phyloP scores from a whole-genome alignment of 768 basidiomycete genomes.

The Mycena rosella region DNA sequence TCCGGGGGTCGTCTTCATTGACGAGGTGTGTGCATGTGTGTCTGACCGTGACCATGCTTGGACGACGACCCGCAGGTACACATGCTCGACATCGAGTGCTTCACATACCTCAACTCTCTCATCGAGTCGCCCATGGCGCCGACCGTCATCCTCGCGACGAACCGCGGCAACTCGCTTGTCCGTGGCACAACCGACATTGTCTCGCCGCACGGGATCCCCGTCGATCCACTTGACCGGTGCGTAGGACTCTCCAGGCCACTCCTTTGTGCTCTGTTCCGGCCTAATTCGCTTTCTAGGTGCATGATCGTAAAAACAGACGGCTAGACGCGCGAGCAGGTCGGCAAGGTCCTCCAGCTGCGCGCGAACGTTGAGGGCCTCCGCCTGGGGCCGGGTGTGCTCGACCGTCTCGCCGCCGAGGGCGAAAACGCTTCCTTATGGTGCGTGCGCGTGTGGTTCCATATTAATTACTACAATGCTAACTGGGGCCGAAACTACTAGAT shows the following conservation, averaged over 20 bases:
- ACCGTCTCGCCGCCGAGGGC: constrained; percentile 53
- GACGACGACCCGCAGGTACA: constrained; percentile 84
- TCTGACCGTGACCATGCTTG: not conserved
- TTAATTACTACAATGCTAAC: too few relatives aligned
- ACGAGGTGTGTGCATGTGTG: constrained; percentile 82
- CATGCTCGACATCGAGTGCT: constrained; percentile 99
- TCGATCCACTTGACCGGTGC: constrained; percentile 93
- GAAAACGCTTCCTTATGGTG: constrained; percentile 17
- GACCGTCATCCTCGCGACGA: constrained; percentile 96
- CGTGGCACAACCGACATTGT: constrained; percentile 94
- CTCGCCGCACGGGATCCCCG: constrained; percentile 93
- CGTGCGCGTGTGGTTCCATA: too few relatives aligned
- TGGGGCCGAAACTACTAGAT: too few relatives aligned
- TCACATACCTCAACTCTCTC: constrained; percentile 96
- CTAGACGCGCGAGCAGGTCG: constrained; percentile 59
- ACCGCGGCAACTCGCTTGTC: constrained; percentile 92
- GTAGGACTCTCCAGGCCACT: constrained; percentile 35
- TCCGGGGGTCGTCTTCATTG: constrained; percentile 98
- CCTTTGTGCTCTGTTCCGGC: too few relatives aligned
- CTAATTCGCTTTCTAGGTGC: constrained; percentile 61
- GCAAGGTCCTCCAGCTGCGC: constrained; percentile 57
- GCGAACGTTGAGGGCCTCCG: constrained; percentile 89
- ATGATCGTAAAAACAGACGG: constrained; percentile 96
- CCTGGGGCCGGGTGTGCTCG: constrained; percentile 37
- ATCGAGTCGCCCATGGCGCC: constrained; percentile 98